Evolutionary conservation across 2,329 filamentous ascomycete species (phyloP).

Genomic region (Chrysosporium keratinophilum): DNA sequence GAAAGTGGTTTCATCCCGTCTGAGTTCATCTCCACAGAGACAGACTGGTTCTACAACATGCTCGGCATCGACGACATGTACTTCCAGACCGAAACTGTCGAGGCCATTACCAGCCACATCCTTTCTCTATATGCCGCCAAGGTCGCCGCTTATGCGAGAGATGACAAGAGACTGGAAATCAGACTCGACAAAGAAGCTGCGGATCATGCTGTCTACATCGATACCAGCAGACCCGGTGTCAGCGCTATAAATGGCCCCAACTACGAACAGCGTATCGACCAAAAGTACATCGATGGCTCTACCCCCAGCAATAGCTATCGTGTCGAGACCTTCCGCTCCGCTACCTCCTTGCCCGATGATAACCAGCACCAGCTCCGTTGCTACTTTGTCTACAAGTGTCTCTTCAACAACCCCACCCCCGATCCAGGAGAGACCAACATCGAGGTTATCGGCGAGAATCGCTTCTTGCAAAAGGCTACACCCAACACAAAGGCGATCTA

Average conservation of each 20-base stretch:
- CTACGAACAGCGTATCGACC: slow-evolving; percentile 87
- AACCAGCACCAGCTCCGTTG: slow-evolving; percentile 80
- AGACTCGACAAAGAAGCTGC: slow-evolving; percentile 86
- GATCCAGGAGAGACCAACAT: slow-evolving; percentile 70
- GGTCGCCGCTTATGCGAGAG: slow-evolving; percentile 81
- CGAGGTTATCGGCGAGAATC: slow-evolving; percentile 82
- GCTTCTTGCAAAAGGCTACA: slow-evolving; percentile 92
- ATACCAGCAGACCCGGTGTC: slow-evolving; percentile 84
- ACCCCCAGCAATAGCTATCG: slow-evolving; percentile 66
- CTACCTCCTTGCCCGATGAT: slow-evolving; percentile 62
- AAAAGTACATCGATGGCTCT: slow-evolving; percentile 83
- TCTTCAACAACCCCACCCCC: slow-evolving; percentile 69
- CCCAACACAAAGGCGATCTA: slow-evolving; percentile 93
- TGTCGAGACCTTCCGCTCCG: slow-evolving; percentile 93
- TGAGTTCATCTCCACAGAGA: slow-evolving; percentile 72
- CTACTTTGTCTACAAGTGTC: slow-evolving; percentile 98
- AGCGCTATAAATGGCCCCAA: slow-evolving; percentile 67
- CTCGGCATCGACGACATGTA: slow-evolving; percentile 98
- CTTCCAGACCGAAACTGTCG: slow-evolving; percentile 79
- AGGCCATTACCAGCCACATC: slow-evolving; percentile 85
- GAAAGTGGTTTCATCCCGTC: slow-evolving; percentile 77
- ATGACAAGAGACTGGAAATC: slow-evolving; percentile 91
- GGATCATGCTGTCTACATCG: slow-evolving; percentile 97
- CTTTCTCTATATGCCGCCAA: slow-evolving; percentile 95
- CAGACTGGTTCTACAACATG: slow-evolving; percentile 94